Conservation (phyloP, 2,329 filamentous ascomycete genomes). For the Alternaria postmessia region DNA sequence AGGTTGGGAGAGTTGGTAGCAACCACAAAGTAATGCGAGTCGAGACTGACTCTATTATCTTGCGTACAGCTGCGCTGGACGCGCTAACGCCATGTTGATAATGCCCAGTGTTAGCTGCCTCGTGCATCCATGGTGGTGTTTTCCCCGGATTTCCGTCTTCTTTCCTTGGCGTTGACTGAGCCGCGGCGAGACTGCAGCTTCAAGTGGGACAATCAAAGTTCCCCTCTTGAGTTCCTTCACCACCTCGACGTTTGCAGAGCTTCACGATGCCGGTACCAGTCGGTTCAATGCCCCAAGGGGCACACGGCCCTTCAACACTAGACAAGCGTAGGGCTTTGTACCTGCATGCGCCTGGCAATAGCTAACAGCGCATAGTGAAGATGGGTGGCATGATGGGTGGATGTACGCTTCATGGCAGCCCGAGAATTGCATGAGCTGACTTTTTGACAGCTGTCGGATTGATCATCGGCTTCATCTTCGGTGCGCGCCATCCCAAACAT, state of each 20-base stretch:
- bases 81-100: neutral
- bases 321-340: constrained; percentile 69
- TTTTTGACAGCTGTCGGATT: constrained; percentile 79
- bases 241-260: constrained; percentile 13
- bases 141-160: constrained; percentile 18
- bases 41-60: neutral
- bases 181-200: constrained; percentile 22
- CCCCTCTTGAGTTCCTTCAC: constrained; percentile 26
- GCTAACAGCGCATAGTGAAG: constrained; percentile 72
- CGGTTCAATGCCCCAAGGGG: constrained; percentile 52
- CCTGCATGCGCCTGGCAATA: constrained; percentile 28
- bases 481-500: constrained; percentile 58
- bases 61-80: neutral
- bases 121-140: constrained; percentile 18
- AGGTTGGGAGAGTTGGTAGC: neutral
- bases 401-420: constrained; percentile 69
- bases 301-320: constrained; percentile 68
- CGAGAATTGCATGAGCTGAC: constrained; percentile 24
- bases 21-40: neutral
- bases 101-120: constrained; percentile 3
- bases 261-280: constrained; percentile 65
- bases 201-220: constrained; percentile 21
- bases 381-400: constrained; percentile 99
- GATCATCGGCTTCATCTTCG: constrained; percentile 98
- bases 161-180: constrained; percentile 19